Conservation (phyloP, 306 rosid species). For the Vigna angularis region DNA sequence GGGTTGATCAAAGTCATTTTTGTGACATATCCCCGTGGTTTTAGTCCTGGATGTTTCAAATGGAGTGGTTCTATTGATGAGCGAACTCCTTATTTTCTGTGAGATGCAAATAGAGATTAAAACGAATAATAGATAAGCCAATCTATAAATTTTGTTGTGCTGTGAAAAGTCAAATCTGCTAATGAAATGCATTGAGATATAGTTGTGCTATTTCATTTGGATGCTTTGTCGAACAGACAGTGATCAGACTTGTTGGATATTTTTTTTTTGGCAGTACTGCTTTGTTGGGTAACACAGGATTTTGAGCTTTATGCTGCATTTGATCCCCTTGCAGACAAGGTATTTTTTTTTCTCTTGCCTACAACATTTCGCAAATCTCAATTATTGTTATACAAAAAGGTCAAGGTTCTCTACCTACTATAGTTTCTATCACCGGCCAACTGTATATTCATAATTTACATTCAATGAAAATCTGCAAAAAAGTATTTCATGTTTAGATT, state of each 20-base stretch:
- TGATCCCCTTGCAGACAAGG: constrained; percentile 99
- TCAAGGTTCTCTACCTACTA: constrained; percentile 3
- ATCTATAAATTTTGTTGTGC: not conserved
- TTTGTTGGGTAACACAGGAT: constrained; percentile 95
- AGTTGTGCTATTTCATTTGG: constrained; percentile 23
- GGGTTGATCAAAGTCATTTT: not conserved
- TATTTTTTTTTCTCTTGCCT: constrained; percentile 43
- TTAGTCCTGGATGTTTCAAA: constrained; percentile 9
- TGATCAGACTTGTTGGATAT: constrained; percentile 32
- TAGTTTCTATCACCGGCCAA: constrained; percentile 11
- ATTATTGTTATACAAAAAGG: constrained; percentile 12
- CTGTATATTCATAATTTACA: constrained; percentile 23
- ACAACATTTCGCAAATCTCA: constrained; percentile 21
- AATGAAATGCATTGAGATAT: constrained; percentile 22
- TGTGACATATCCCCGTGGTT: constrained; percentile 1
- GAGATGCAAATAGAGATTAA: constrained; percentile 30
- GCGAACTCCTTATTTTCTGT: constrained; percentile 9
- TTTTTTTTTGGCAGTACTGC: constrained; percentile 79
- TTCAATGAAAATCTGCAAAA: constrained; percentile 16
- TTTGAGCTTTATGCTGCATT: constrained; percentile 97
- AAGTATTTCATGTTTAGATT: constrained; percentile 21
- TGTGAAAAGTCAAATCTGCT: constrained; percentile 15
- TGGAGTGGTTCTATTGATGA: not conserved
- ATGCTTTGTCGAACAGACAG: constrained; percentile 14
- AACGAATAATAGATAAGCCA: not conserved